Base-by-base conservation (phyloP, 208 protist species). In the Polymyxa betae region DNA sequence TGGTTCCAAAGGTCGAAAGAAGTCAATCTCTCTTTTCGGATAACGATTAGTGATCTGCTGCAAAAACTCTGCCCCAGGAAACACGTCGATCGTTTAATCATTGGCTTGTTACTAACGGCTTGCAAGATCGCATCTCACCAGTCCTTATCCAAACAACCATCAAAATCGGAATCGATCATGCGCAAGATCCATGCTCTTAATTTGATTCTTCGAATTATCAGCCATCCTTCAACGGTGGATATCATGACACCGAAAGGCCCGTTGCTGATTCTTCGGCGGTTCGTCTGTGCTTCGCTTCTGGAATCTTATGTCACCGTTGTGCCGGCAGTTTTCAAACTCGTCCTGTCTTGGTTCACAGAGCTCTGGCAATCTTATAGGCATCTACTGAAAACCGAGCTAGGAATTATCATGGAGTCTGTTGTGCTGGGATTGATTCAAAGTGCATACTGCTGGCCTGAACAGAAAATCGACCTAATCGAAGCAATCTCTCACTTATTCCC, bases 401-500 rank as follows among this genome's bases (percentile, higher is more conserved):
- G 72, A 5, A 43, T 82, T n/a, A 82, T 82, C 72, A 82, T 82
- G 72, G 72, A 82, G 5, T 5, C 72, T 43, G 72, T 82, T 20
- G 5, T 82, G 72, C n/a, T 82, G 72, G 72, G 72, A 5, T 38
- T 82, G 72, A 82, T 82, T 43, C 72, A 82, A 43, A 82, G 72
- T 43, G 35, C 16, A 43, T 16, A 82, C n/a, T 82, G 72, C 72
- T 82, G 72, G 72, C 72, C 72, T 5, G 72, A 82, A 43, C 72
- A 82, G 72, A 82, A 82, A 43, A 82, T 82, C 72, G 72, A 82
- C 72, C 72, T 82, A n/a, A 82, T 82, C n/a, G 72, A 82, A 43
- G 72, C 72, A 5, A 82, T 82, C n/a, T 5, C 72, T 43, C 40
- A 35, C 5, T 16, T 82, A 5, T 82, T 82, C 72, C 40, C 72